phyloP scores from a whole-genome alignment of 331 rosid genomes.

The Prunus yedoensis region DNA sequence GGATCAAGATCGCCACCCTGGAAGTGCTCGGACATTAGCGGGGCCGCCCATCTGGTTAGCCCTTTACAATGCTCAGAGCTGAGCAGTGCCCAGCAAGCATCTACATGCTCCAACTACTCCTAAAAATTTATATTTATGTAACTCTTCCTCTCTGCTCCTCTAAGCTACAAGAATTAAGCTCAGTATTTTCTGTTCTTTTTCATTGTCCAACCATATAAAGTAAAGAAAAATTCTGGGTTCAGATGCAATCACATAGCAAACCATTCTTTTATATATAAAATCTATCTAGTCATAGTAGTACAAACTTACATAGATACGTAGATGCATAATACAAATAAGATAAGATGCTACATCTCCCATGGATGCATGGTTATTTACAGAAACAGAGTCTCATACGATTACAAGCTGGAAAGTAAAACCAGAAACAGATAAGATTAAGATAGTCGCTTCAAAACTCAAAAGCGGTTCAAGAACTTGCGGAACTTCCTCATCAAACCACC shows the following conservation, averaged over 20 bases:
- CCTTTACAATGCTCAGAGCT: constrained; percentile 77
- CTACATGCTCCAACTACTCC: constrained; percentile 49
- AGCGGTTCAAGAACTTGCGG: constrained; percentile 35
- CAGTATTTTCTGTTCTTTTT: background rate
- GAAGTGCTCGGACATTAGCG: constrained; percentile 62
- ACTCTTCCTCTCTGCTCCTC: background rate
- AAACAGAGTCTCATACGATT: background rate
- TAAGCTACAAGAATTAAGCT: background rate
- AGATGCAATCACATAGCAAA: background rate
- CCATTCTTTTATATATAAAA: background rate
- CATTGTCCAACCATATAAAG: background rate
- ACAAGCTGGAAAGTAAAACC: background rate
- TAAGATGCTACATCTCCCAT: constrained; percentile 31
- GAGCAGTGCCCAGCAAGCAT: constrained; percentile 24
- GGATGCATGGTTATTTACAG: constrained; percentile 46
- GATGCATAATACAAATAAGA: background rate
- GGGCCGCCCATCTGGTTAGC: constrained; percentile 55
- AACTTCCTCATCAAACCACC: constrained; percentile 23
- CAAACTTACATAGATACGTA: background rate
- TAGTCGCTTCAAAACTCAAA: constrained; percentile 13
- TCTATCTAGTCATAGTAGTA: background rate
- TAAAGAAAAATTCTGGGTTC: no score
- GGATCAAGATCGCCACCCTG: constrained; percentile 49
- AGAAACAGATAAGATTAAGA: background rate
- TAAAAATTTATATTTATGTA: background rate